phyloP scores from a whole-genome alignment of 2,329 filamentous ascomycete species.

The Exophiala mesophila region DNA sequence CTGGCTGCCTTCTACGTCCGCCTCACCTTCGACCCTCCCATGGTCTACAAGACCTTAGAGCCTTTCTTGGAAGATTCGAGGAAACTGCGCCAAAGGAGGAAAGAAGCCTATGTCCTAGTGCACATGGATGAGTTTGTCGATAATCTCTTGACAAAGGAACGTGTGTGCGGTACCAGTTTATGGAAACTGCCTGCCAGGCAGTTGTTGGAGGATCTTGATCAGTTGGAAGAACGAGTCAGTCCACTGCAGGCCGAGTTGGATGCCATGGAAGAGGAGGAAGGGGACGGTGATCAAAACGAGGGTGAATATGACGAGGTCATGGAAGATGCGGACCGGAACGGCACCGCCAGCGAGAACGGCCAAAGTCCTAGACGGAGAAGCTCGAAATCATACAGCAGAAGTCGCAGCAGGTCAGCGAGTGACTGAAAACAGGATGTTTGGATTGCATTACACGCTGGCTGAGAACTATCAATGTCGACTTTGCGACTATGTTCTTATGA shows the following conservation, averaged over 20 bases:
- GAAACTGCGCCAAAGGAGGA: conserved; percentile 73
- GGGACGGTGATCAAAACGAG: conserved; percentile 13
- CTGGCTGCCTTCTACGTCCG: conserved; percentile 91
- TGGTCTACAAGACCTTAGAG: conserved; percentile 76
- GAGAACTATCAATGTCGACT: background rate
- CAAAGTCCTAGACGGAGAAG: conserved; percentile 8
- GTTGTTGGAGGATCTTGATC: conserved; percentile 80
- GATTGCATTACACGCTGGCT: background rate
- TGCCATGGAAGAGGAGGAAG: conserved; percentile 37
- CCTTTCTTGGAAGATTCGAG: conserved; percentile 74
- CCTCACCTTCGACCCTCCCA: conserved; percentile 73
- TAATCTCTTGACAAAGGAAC: conserved; percentile 79
- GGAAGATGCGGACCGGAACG: conserved; percentile 16
- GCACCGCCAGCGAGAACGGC: conserved; percentile 18
- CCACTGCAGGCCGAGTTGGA: conserved; percentile 64
- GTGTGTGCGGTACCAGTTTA: conserved; percentile 84
- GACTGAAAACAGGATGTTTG: conserved; percentile 6
- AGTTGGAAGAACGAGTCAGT: conserved; percentile 80
- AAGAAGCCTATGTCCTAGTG: conserved; percentile 70
- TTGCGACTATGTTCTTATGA: conserved; percentile 2
- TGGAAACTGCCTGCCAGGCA: conserved; percentile 85
- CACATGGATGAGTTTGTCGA: conserved; percentile 91
- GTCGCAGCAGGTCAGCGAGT: conserved; percentile 20
- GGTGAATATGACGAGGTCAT: conserved; percentile 11
- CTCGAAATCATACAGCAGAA: conserved; percentile 5